phyloP scores from a whole-genome alignment of 2,329 filamentous ascomycete species.

The Stylonectria norvegica region DNA sequence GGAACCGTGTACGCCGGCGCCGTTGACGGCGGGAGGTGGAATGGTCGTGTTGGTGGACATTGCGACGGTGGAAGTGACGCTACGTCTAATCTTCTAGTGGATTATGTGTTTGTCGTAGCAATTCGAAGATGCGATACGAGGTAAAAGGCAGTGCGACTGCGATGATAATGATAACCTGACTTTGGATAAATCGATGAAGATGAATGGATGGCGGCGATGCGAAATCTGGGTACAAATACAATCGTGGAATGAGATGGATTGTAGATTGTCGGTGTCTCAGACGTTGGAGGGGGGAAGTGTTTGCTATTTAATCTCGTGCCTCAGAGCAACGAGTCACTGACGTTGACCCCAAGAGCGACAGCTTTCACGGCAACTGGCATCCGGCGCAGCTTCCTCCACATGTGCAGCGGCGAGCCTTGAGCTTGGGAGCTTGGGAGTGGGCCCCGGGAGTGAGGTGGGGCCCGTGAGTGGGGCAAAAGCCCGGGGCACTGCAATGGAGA shows the following conservation, averaged over 20 bases:
- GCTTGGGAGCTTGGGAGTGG: not conserved
- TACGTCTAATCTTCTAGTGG: too few species aligned
- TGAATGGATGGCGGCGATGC: too few species aligned
- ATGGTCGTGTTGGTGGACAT: conserved; percentile 4
- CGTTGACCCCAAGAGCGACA: not conserved
- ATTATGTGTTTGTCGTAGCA: too few species aligned
- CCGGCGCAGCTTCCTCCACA: conserved; percentile 1
- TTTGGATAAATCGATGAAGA: too few species aligned
- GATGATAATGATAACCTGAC: too few species aligned
- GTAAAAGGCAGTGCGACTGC: too few species aligned
- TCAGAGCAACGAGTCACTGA: not conserved
- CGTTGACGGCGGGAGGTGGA: conserved; percentile 24
- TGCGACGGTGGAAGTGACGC: not conserved
- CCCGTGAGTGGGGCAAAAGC: too few species aligned
- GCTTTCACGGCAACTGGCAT: not conserved
- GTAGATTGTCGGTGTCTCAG: too few species aligned
- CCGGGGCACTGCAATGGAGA: not conserved
- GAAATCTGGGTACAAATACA: too few species aligned
- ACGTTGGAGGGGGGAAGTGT: conserved; percentile 1
- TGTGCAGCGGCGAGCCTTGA: not conserved
- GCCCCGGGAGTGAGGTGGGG: not conserved
- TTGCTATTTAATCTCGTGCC: conserved; percentile 4
- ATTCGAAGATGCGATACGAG: too few species aligned
- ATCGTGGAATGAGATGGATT: too few species aligned
- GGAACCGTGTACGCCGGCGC: too few species aligned